A percentile compares a stretch with the other conserved stretches of the same genome.
phyloP scores from a whole-genome alignment of 495 filamentous ascomycete species.

The Trichoderma virens region DNA sequence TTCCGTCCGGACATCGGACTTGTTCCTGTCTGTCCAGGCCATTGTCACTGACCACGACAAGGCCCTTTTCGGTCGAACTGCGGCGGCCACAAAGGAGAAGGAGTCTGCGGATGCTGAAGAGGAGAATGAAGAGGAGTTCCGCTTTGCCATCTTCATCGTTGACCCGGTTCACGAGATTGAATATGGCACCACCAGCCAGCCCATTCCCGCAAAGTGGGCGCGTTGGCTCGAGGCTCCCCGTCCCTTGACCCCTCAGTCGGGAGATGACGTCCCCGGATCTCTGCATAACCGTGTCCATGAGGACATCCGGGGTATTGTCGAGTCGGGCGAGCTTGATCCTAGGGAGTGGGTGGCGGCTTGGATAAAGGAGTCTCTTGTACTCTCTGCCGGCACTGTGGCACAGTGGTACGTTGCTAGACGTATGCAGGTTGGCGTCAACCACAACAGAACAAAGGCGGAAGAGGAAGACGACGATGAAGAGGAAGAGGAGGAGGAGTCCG shows the following conservation, averaged over 20 bases:
- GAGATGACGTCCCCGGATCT: constrained; percentile 28
- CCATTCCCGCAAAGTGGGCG: constrained; percentile 79
- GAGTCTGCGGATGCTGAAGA: constrained; percentile 40
- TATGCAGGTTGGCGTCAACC: constrained; percentile 85
- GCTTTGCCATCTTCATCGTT: constrained; percentile 85
- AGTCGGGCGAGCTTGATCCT: constrained; percentile 84
- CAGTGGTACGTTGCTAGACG: constrained; percentile 90
- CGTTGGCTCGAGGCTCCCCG: constrained; percentile 81
- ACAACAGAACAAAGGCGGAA: constrained; percentile 71
- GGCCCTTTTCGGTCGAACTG: constrained; percentile 56
- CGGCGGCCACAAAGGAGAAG: constrained; percentile 42
- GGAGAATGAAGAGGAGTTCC: constrained; percentile 50
- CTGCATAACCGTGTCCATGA: constrained; percentile 4
- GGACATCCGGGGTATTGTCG: constrained; percentile 73
- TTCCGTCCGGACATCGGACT: constrained; percentile 83
- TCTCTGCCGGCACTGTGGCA: constrained; percentile 80
- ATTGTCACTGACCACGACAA: constrained; percentile 53
- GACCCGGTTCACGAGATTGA: constrained; percentile 89
- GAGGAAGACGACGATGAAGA: constrained; percentile 52
- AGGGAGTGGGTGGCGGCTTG: constrained; percentile 96
- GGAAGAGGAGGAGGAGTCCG: constrained; percentile 22
- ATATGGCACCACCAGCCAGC: constrained; percentile 76
- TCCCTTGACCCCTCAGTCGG: constrained; percentile 38
- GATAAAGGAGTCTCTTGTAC: constrained; percentile 81
- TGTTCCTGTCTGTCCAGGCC: constrained; percentile 91